Percentiles rank a stretch among this genome's conserved stretches.
Conservation (phyloP, 345 rosid genomes). For the Fremontodendron californicum region DNA sequence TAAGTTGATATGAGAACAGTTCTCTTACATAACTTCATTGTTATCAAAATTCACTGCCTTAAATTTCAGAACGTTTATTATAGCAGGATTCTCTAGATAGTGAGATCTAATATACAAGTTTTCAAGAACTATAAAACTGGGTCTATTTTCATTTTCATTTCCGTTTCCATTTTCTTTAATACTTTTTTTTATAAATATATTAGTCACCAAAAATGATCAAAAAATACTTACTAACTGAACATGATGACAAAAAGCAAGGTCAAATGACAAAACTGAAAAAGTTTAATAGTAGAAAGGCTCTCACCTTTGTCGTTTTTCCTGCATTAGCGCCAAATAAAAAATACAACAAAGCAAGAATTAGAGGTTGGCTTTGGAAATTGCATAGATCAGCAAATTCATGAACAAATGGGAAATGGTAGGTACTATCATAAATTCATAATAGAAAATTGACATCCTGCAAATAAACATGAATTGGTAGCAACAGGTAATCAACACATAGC, state of each 20-base stretch:
- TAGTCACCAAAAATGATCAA: neutral
- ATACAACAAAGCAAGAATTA: conserved; percentile 23
- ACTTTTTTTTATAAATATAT: neutral
- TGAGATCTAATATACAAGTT: neutral
- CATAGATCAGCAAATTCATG: conserved; percentile 8
- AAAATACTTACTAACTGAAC: neutral
- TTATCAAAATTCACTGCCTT: neutral
- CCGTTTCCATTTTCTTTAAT: neutral
- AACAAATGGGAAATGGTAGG: neutral
- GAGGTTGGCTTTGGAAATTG: conserved; percentile 11
- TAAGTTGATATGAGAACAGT: neutral
- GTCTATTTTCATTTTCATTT: neutral
- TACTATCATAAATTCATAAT: neutral
- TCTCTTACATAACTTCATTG: neutral
- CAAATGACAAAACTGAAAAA: neutral
- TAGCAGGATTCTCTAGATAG: neutral
- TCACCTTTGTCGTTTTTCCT: conserved; percentile 65
- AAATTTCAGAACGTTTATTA: neutral
- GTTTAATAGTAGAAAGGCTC: neutral
- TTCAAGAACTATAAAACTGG: neutral
- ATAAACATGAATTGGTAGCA: neutral
- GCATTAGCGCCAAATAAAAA: conserved; percentile 33
- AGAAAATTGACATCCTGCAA: neutral
- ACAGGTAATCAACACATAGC: neutral
- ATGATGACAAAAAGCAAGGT: conserved; percentile 2